These are phyloP conservation scores for Candida mesenterica DNA, from an alignment of 1,139 yeast species.

Conservation along the genomic window DNA sequence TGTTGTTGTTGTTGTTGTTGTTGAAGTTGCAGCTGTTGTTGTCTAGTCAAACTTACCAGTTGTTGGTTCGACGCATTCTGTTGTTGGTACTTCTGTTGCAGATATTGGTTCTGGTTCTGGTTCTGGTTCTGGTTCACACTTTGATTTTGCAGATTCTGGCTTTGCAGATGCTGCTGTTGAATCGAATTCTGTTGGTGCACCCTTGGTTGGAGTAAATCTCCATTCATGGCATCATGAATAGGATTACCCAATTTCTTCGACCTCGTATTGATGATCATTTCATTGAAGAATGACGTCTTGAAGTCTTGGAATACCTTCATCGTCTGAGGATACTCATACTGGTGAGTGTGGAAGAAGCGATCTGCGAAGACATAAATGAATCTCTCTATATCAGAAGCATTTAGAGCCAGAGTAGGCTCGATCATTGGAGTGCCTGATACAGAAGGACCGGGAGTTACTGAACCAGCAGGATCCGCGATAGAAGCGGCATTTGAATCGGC, in stretches of 20 bases:
- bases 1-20: slow-evolving; percentile 4
- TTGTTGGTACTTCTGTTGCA: not conserved
- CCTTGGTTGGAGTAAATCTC: not conserved
- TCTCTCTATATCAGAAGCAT: slow-evolving; percentile 45
- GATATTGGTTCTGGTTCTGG: not conserved
- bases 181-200: not conserved
- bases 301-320: slow-evolving; percentile 49
- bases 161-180: slow-evolving; percentile 2
- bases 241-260: slow-evolving; percentile 20
- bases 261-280: slow-evolving; percentile 39
- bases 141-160: not conserved
- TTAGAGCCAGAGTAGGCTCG: slow-evolving; percentile 20
- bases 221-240: not conserved
- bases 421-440: slow-evolving; percentile 8
- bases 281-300: slow-evolving; percentile 50
- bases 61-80: not conserved
- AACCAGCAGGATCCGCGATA: not conserved
- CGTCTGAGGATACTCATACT: slow-evolving; percentile 49
- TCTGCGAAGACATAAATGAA: slow-evolving; percentile 51
- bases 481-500: not conserved
- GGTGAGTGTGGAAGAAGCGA: slow-evolving; percentile 44
- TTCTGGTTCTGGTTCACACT: not conserved
- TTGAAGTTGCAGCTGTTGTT: slow-evolving; percentile 7
- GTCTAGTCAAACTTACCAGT: slow-evolving; percentile 5
- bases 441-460: slow-evolving; percentile 2